Evolutionary conservation across 176 grass and related monocot species (phyloP), one percentile per base, ranked within the genome.

Genomic region (Oryza meyeriana): DNA sequence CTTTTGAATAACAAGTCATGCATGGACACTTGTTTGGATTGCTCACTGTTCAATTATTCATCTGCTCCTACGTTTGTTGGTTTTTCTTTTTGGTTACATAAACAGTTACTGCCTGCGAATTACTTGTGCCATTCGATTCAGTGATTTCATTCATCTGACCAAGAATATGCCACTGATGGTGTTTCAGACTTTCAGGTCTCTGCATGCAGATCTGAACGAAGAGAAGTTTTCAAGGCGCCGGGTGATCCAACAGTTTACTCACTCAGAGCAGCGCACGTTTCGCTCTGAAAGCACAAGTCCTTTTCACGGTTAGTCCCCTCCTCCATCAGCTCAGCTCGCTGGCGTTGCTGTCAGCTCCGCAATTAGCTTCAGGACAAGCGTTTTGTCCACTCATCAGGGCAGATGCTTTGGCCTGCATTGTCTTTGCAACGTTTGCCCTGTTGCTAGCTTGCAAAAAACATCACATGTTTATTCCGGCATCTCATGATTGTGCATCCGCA

Each of bases 401-500:
- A 14, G 24, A 68, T 70, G 45, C 33, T 77, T 70, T 40, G 45
- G 42, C 61, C 45, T 76, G 44, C 74, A 34, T 64, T 78, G 74
- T 71, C 67, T 32, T 48, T 14, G 45, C 14, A 40, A 13, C 47
- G 5, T 36, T 58, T 40, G 66, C 68, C 55, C 47, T 50, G 36
- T 62, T 45, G 69, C 59, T 81, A n/a, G 50, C 79, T 71, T 12
- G n/a, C 65, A 62, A 71, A 44, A 5, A 33, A n/a, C 36, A 13
- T 62, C 14, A 25, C 12, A 27, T 22, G 50, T 33, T 59, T 28
- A 4, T 77, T 80, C 87, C 45, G 63, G 81, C 87, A 84, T 84
- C 76, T 88, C 76, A 88, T 88, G 76, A 84, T 84, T 79, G 69
- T 62, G 11, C 75, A n/a, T 33, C 82, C 48, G 79, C 64, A 42